Conservation (phyloP, 768 basidiomycete species). For the Amanita rimosa region DNA sequence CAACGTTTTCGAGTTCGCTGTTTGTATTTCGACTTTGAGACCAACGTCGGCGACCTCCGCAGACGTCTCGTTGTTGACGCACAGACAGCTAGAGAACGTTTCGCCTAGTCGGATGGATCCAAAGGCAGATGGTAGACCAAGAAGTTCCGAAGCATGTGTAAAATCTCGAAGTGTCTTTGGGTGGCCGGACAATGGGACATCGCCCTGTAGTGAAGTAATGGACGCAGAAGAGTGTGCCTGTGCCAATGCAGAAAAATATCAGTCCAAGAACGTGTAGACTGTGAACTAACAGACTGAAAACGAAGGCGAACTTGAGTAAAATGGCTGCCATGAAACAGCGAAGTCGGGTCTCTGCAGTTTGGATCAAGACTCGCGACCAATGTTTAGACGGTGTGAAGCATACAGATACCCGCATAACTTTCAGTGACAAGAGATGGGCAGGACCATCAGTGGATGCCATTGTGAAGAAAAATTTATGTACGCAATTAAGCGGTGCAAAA, state of each 20-base stretch:
- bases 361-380: conserved; percentile 6
- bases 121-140: conserved; percentile 75
- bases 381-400: conserved; percentile 16
- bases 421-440: conserved; percentile 62
- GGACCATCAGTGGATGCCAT: conserved; percentile 32
- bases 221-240: conserved; percentile 67
- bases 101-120: conserved; percentile 85
- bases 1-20: conserved; percentile 50
- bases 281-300: conserved; percentile 42
- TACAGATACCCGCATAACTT: conserved; percentile 85
- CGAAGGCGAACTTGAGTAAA: conserved; percentile 74
- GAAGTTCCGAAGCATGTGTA: conserved; percentile 65
- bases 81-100: conserved; percentile 74
- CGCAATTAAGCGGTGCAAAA: neutral
- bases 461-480: neutral
- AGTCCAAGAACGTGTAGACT: neutral
- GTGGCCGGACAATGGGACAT: conserved; percentile 55
- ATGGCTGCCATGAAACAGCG: conserved; percentile 74
- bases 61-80: conserved; percentile 70
- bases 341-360: conserved; percentile 55
- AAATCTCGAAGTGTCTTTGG: conserved; percentile 81
- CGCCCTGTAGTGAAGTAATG: conserved; percentile 66
- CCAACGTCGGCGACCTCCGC: conserved; percentile 50
- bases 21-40: conserved; percentile 80
- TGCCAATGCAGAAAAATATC: conserved; percentile 1